phyloP scores from a whole-genome alignment of 1,139 yeast species.

The Geotrichum macrosporum region DNA sequence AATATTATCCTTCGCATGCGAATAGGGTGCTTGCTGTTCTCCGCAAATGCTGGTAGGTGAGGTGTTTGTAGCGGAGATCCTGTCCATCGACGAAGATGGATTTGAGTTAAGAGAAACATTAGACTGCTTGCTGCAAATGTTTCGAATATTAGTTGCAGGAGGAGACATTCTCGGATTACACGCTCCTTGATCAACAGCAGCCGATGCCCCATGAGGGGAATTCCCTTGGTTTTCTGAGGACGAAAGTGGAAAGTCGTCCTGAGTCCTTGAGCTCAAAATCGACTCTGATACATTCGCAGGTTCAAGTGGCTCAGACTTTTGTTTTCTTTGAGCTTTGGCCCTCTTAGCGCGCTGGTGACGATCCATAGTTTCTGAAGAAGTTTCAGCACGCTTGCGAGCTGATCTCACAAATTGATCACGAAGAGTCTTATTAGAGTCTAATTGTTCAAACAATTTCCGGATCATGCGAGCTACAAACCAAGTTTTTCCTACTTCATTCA shows the following conservation, averaged over 20 bases:
- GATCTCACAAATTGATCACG: slow-evolving; percentile 31
- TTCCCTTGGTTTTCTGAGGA: neutral
- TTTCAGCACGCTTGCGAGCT: slow-evolving; percentile 12
- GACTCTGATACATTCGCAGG: too few species aligned
- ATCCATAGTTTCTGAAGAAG: neutral
- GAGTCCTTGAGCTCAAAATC: neutral
- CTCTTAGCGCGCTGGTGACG: neutral
- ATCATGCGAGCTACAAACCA: slow-evolving; percentile 43
- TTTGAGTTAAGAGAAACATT: neutral
- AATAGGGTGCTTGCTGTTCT: neutral
- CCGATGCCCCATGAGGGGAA: neutral
- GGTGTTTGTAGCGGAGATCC: neutral
- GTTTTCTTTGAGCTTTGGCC: neutral
- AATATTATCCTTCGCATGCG: neutral
- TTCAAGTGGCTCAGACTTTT: neutral
- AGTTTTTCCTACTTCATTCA: slow-evolving; percentile 49
- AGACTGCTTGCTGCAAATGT: neutral
- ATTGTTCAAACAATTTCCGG: slow-evolving; percentile 34
- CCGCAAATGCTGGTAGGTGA: neutral
- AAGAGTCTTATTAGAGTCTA: slow-evolving; percentile 31
- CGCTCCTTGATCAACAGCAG: neutral
- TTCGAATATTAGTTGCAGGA: neutral
- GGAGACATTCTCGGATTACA: neutral
- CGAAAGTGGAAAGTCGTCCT: neutral
- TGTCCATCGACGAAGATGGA: neutral